phyloP scores from a whole-genome alignment of 2,329 filamentous ascomycete species.

The Fusarium heterosporum region DNA sequence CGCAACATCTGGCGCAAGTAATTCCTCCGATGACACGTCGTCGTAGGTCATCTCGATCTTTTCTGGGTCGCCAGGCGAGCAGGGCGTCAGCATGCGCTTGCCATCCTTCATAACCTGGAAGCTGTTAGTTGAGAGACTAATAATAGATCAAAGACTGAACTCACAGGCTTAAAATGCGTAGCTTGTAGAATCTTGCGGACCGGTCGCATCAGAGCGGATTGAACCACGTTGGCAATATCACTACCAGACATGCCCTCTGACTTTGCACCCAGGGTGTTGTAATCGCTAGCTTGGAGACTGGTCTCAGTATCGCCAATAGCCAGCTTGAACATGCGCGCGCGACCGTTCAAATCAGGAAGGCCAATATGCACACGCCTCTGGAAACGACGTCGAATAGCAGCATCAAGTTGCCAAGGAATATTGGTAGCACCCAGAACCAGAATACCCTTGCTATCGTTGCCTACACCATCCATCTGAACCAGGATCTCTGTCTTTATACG shows the following conservation, averaged over 20 bases:
- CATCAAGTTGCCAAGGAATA: constrained; percentile 98
- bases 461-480: constrained; percentile 99
- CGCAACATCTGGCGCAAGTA: constrained; percentile 86
- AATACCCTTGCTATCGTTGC: constrained; percentile 93
- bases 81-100: constrained; percentile 80
- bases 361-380: constrained; percentile 96
- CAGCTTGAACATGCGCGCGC: constrained; percentile 95
- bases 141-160: constrained; percentile 28
- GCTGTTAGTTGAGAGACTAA: constrained; percentile 1
- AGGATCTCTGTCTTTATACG: constrained; percentile 99
- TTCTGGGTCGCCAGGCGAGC: constrained; percentile 88
- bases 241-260: constrained; percentile 96
- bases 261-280: constrained; percentile 79
- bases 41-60: constrained; percentile 96
- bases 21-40: constrained; percentile 82
- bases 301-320: constrained; percentile 94
- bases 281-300: constrained; percentile 81
- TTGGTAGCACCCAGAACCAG: constrained; percentile 96
- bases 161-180: constrained; percentile 95
- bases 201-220: constrained; percentile 97
- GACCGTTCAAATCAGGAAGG: constrained; percentile 85
- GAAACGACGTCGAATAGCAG: constrained; percentile 94
- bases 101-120: constrained; percentile 76
- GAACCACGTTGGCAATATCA: constrained; percentile 95
- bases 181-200: constrained; percentile 96